Percentiles rank a stretch among this genome's conserved stretches.
These are phyloP conservation scores for Sporothrix brasiliensis DNA, from an alignment of 2,329 filamentous ascomycete species.

Conservation along the genomic window DNA sequence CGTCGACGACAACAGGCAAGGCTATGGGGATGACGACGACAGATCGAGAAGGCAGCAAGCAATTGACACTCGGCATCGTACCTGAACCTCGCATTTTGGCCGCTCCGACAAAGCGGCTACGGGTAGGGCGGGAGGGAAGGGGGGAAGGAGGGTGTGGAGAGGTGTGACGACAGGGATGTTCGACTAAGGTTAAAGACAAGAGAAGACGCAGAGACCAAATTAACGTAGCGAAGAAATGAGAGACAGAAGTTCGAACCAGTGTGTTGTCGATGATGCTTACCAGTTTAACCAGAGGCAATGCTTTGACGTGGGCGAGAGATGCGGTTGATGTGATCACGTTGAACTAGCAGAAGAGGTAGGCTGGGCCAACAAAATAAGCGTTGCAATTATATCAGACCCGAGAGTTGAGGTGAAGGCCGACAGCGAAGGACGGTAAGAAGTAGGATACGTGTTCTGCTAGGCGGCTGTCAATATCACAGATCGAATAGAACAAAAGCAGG, in stretches of 20 bases:
- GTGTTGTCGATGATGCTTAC: not conserved
- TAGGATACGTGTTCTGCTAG: slow-evolving; percentile 25
- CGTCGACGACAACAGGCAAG: slow-evolving; percentile 11
- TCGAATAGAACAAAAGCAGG: not conserved
- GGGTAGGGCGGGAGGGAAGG: slow-evolving; percentile 17
- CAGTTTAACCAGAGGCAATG: slow-evolving; percentile 15
- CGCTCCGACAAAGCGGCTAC: slow-evolving; percentile 24
- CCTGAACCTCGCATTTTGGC: slow-evolving; percentile 9
- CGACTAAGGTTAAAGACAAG: not conserved
- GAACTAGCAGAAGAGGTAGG: not conserved
- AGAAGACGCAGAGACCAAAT: slow-evolving; percentile 13
- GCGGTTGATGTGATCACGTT: not conserved
- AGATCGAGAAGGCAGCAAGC: slow-evolving; percentile 22
- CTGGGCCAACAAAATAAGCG: not conserved
- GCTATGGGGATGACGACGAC: slow-evolving; percentile 25
- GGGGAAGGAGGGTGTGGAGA: slow-evolving; percentile 14
- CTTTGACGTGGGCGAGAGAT: not conserved
- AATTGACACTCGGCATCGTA: slow-evolving; percentile 20
- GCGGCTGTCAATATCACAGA: slow-evolving; percentile 25
- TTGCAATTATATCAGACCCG: slow-evolving; percentile 4
- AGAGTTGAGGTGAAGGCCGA: not conserved
- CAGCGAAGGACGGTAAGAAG: not conserved
- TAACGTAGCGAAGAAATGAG: not conserved
- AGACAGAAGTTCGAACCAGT: not conserved
- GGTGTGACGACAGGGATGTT: slow-evolving; percentile 9